These are phyloP conservation scores for Asterella californica DNA, from an alignment of 225 moss, liverwort and hornwort genomes.

Conservation along the genomic window DNA sequence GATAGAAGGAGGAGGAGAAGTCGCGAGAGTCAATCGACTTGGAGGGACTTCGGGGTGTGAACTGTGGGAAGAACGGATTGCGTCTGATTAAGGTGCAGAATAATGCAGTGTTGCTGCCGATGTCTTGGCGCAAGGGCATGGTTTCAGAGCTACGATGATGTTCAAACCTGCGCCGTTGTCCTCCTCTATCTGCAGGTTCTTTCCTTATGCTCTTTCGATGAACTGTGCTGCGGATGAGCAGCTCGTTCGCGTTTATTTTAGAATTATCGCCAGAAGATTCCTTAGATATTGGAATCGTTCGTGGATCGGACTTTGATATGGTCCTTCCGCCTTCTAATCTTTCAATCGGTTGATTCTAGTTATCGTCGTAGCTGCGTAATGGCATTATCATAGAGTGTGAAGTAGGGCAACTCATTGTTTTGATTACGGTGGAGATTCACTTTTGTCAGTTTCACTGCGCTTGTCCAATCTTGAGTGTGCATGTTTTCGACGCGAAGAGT, in stretches of 20 bases:
- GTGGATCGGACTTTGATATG: not conserved
- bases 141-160: constrained; percentile 50
- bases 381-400: not conserved
- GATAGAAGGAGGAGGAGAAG: not conserved
- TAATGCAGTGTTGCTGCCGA: constrained; percentile 61
- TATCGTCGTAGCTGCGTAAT: not conserved
- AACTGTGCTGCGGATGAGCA: not conserved
- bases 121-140: constrained; percentile 44
- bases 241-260: not conserved
- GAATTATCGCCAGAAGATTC: not conserved
- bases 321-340: not conserved
- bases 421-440: not conserved
- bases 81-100: constrained; percentile 29
- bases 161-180: constrained; percentile 55
- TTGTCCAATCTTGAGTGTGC: not conserved
- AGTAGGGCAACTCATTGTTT: constrained; percentile 1
- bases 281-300: not conserved
- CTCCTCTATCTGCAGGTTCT: constrained; percentile 88
- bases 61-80: not conserved
- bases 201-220: not conserved
- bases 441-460: not conserved
- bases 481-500: not conserved
- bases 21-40: not conserved
- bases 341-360: not conserved
- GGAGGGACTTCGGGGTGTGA: not conserved